phyloP scores from a whole-genome alignment of 345 rosid genomes.

The Ceriops decandra region DNA sequence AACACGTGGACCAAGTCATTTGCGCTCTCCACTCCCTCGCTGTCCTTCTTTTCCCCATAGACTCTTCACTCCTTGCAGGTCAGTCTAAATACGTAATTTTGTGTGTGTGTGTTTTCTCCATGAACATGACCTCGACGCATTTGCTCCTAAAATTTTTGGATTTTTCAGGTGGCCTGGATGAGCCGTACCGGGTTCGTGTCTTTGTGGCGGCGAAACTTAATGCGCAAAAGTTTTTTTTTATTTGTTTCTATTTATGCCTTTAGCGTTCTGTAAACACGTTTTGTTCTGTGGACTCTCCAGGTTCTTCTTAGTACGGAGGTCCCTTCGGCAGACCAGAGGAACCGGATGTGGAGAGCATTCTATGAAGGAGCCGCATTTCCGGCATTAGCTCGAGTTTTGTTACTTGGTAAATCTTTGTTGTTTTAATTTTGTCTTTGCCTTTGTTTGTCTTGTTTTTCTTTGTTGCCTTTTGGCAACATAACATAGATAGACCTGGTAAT shows the following conservation, averaged over 20 bases:
- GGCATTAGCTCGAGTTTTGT: conserved; percentile 57
- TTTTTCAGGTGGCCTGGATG: conserved; percentile 49
- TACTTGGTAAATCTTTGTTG: conserved; percentile 43
- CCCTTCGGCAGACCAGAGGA: conserved; percentile 50
- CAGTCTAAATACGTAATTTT: not conserved
- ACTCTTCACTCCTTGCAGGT: conserved; percentile 58
- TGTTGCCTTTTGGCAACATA: no score
- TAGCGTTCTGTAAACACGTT: not conserved
- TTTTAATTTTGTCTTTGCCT: not conserved
- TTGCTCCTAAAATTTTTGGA: not conserved
- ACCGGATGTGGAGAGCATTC: conserved; percentile 48
- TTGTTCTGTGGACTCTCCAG: conserved; percentile 21
- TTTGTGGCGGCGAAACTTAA: not conserved
- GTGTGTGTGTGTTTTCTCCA: not conserved
- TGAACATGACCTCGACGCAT: no score
- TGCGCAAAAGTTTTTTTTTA: not conserved
- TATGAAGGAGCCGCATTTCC: conserved; percentile 77
- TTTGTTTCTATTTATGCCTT: conserved; percentile 9
- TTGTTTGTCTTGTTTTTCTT: not conserved
- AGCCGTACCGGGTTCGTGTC: conserved; percentile 54
- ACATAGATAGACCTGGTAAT: no score
- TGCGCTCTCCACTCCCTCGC: conserved; percentile 75
- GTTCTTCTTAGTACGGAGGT: conserved; percentile 30
- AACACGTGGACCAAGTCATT: conserved; percentile 67
- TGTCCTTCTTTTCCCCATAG: conserved; percentile 64